Evolutionary conservation across 352 stramenopile species (phyloP).

Genomic region (Thraustotheca clavata): DNA sequence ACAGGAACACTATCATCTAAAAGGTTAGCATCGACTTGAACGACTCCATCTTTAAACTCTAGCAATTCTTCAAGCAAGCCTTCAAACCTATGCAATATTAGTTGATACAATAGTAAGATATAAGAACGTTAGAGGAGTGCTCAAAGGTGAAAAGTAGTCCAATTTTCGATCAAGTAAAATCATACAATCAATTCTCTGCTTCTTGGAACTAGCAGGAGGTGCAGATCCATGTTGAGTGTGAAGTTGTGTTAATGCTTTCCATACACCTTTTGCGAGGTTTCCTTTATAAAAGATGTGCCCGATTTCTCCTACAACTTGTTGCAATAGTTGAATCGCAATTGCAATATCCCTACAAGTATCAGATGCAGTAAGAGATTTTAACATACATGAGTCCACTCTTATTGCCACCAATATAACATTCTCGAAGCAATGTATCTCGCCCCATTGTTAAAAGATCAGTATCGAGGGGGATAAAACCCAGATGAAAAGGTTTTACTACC

Average conservation of each 20-base stretch:
- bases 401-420: constrained; percentile 18
- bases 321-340: constrained; percentile 1
- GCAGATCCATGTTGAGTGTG: not conserved
- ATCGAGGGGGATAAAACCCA: constrained; percentile 17
- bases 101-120: not conserved
- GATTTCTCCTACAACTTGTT: constrained; percentile 5
- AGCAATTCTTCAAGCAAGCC: constrained; percentile 5
- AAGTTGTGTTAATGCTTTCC: constrained; percentile 3
- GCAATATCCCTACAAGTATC: constrained; percentile 5
- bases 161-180: constrained; percentile 18
- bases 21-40: constrained; percentile 1
- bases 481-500: not conserved
- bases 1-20: not conserved
- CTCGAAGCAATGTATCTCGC: constrained; percentile 5
- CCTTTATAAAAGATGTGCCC: constrained; percentile 13
- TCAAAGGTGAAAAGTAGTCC: constrained; percentile 15
- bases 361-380: no score
- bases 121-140: constrained; percentile 8
- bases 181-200: constrained; percentile 13
- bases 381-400: constrained; percentile 10
- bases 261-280: constrained; percentile 8
- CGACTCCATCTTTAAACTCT: constrained; percentile 1
- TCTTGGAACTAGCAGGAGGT: not conserved
- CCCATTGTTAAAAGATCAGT: constrained; percentile 13
- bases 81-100: constrained; percentile 7